phyloP scores from a whole-genome alignment of 495 filamentous ascomycete species.

The Peziza echinospora region DNA sequence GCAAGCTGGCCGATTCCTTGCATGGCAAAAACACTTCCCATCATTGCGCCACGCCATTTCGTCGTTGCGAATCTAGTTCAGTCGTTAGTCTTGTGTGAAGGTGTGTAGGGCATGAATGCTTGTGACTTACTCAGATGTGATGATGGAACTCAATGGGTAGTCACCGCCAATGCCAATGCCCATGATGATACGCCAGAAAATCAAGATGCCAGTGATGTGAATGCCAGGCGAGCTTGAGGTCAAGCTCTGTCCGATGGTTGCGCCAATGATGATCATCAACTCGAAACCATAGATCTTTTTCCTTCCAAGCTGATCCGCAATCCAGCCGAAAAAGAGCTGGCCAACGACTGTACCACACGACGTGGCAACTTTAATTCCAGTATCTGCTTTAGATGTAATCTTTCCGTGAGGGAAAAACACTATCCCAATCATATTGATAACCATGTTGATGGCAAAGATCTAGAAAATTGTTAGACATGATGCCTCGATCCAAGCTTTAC shows the following conservation, averaged over 20 bases:
- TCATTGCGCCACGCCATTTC: constrained; percentile 72
- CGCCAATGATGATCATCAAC: constrained; percentile 69
- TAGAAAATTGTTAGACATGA: neutral
- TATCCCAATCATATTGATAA: constrained; percentile 47
- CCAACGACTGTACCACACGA: constrained; percentile 71
- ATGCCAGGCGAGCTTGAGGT: constrained; percentile 44
- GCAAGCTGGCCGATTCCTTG: constrained; percentile 58
- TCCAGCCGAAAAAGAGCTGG: constrained; percentile 58
- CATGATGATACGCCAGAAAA: constrained; percentile 83
- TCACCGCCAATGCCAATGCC: constrained; percentile 70
- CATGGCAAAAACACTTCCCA: constrained; percentile 73
- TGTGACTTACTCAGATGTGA: constrained; percentile 49
- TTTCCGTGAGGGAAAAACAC: constrained; percentile 44
- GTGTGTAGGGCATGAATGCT: no score
- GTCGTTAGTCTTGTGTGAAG: neutral
- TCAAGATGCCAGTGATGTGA: constrained; percentile 50
- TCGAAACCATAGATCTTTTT: constrained; percentile 79
- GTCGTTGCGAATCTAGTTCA: constrained; percentile 59
- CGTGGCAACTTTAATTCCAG: constrained; percentile 75
- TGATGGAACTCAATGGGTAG: constrained; percentile 67
- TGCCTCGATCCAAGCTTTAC: neutral
- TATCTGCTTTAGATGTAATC: constrained; percentile 45
- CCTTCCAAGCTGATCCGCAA: constrained; percentile 59
- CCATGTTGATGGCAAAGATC: constrained; percentile 57
- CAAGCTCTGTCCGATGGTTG: constrained; percentile 57